Conservation (phyloP, 345 rosid species). For the Melaleuca alternifolia region DNA sequence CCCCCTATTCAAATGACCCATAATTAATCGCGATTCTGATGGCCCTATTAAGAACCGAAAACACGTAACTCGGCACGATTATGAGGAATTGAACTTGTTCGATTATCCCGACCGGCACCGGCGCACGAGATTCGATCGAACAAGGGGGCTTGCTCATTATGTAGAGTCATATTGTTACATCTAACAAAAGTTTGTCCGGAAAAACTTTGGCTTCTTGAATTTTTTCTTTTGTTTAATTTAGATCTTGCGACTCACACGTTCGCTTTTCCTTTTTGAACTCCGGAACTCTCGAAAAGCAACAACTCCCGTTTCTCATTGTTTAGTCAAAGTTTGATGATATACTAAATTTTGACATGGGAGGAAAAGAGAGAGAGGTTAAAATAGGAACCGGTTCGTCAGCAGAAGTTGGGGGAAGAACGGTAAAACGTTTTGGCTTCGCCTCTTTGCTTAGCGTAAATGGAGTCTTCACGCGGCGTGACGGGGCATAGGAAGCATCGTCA, state of each 20-base stretch:
- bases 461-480: not conserved
- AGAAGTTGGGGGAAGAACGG: not conserved
- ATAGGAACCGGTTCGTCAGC: not conserved
- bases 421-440: not conserved
- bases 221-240: not conserved
- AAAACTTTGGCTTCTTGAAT: not conserved
- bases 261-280: not conserved
- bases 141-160: not conserved
- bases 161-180: not conserved
- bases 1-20: too few species aligned
- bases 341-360: not conserved
- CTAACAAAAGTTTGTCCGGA: not conserved
- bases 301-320: not conserved
- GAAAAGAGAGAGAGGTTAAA: not conserved
- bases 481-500: not conserved
- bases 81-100: not conserved
- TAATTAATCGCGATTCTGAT: not conserved
- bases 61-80: not conserved
- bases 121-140: not conserved
- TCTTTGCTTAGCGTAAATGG: not conserved
- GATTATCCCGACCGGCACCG: accelerated
- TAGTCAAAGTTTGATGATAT: not conserved
- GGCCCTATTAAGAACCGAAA: not conserved
- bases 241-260: not conserved
- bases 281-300: not conserved